These are phyloP conservation scores for Setaria viridis DNA, from an alignment of 202 grass and related monocot species.

Conservation along the genomic window DNA sequence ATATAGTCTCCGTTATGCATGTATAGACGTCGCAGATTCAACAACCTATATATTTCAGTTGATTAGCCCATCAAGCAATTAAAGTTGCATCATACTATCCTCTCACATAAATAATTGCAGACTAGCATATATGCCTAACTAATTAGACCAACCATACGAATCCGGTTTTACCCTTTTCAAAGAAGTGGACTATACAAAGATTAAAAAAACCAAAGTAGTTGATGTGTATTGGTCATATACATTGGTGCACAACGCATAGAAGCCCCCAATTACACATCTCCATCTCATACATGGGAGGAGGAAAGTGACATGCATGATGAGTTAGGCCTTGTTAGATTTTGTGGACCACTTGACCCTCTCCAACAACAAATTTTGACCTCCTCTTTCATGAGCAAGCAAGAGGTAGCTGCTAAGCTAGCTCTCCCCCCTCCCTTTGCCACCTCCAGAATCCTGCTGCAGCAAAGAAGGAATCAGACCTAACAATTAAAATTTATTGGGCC, in stretches of 20 bases:
- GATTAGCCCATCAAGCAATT: neutral
- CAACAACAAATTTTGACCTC: conserved; percentile 58
- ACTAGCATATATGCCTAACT: conserved; percentile 22
- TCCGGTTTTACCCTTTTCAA: neutral
- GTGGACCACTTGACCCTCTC: conserved; percentile 57
- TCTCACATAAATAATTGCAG: neutral
- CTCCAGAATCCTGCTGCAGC: conserved; percentile 39
- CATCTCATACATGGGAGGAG: conserved; percentile 40
- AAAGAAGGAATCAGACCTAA: conserved; percentile 64
- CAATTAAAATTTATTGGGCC: conserved; percentile 47
- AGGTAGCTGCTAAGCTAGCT: conserved; percentile 7
- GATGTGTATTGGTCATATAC: neutral
- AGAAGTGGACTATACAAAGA: conserved; percentile 1
- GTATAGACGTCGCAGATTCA: neutral
- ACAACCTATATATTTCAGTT: neutral
- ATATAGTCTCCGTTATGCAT: neutral
- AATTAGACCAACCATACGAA: conserved; percentile 16
- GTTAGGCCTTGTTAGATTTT: conserved; percentile 61
- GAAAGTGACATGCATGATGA: conserved; percentile 54
- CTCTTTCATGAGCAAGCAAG: conserved; percentile 30
- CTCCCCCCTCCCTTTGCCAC: conserved; percentile 29
- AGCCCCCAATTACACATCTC: conserved; percentile 45
- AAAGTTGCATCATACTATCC: neutral
- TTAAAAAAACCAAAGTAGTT: neutral
- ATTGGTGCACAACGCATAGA: conserved; percentile 1